A percentile compares a stretch with the other conserved stretches of the same genome.
Conservation (phyloP, 768 basidiomycete genomes). For the Serendipita indica region DNA sequence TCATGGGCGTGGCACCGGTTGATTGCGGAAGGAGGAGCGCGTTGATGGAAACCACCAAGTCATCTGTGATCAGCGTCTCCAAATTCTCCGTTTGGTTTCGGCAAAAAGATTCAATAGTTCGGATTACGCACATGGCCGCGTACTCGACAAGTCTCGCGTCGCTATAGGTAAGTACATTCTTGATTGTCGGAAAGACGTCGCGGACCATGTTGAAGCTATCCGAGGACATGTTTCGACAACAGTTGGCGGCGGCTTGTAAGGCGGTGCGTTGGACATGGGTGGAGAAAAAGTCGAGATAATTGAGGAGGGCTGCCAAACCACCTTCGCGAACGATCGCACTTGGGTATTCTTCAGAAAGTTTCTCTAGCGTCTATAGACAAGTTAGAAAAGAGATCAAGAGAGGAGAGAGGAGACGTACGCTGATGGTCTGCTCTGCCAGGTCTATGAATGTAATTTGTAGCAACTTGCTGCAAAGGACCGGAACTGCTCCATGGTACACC, state of each 20-base stretch:
- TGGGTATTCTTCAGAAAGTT: conserved; percentile 96
- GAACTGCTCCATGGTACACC: conserved; percentile 96
- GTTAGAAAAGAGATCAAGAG: conserved; percentile 13
- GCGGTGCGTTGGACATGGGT: conserved; percentile 96
- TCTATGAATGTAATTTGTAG: conserved; percentile 97
- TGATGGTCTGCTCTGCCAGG: conserved; percentile 92
- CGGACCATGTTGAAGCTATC: conserved; percentile 84
- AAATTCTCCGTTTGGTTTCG: conserved; percentile 73
- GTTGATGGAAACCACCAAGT: conserved; percentile 70
- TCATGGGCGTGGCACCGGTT: conserved; percentile 71
- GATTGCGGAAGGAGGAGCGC: conserved; percentile 52
- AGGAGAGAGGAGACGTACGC: conserved; percentile 43
- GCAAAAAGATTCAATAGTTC: conserved; percentile 83
- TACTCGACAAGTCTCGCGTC: conserved; percentile 97
- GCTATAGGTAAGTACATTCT: conserved; percentile 79
- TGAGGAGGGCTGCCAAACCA: conserved; percentile 80
- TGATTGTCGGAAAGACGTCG: conserved; percentile 61
- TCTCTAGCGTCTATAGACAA: conserved; percentile 72
- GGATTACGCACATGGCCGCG: conserved; percentile 87
- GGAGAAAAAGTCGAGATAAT: conserved; percentile 96
- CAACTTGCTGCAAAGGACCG: conserved; percentile 91
- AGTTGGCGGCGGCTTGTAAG: conserved; percentile 90
- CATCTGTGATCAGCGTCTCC: conserved; percentile 66
- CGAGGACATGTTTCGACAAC: conserved; percentile 79
- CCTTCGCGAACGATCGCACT: conserved; percentile 92